Percentiles rank a stretch among this genome's conserved stretches.
phyloP scores from a whole-genome alignment of 2,329 filamentous ascomycete species.

The Sporothrix phasma region DNA sequence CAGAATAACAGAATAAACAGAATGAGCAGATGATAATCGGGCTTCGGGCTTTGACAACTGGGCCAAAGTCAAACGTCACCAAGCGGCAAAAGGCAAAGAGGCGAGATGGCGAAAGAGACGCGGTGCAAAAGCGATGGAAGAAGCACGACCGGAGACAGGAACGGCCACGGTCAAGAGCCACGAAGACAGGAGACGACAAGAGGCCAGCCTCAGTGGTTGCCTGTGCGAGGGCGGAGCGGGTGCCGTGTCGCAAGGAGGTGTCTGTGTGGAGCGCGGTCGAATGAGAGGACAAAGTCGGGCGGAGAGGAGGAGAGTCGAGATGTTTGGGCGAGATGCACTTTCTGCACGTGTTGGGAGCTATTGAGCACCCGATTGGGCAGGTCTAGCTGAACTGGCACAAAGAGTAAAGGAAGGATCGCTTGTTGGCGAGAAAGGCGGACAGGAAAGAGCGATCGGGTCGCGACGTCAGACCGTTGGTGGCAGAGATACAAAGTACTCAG shows the following conservation, averaged over 20 bases:
- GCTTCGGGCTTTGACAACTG: too few relatives aligned
- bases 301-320: too few relatives aligned
- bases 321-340: too few relatives aligned
- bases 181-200: background rate
- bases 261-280: too few relatives aligned
- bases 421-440: background rate
- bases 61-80: too few relatives aligned
- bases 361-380: slow-evolving; percentile 18
- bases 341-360: slow-evolving; percentile 9
- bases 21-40: too few relatives aligned
- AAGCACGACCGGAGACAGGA: background rate
- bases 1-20: too few relatives aligned
- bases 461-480: too few relatives aligned
- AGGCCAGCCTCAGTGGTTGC: slow-evolving; percentile 5
- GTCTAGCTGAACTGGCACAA: background rate
- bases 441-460: background rate
- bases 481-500: too few relatives aligned
- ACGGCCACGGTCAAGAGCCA: background rate
- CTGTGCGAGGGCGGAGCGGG: background rate
- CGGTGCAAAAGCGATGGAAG: background rate
- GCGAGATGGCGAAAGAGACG: too few relatives aligned
- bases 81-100: too few relatives aligned
- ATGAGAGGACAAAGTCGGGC: too few relatives aligned
- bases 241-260: background rate
- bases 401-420: background rate